phyloP scores from a whole-genome alignment of 805 yeast genomes.

The Spathaspora arborariae region DNA sequence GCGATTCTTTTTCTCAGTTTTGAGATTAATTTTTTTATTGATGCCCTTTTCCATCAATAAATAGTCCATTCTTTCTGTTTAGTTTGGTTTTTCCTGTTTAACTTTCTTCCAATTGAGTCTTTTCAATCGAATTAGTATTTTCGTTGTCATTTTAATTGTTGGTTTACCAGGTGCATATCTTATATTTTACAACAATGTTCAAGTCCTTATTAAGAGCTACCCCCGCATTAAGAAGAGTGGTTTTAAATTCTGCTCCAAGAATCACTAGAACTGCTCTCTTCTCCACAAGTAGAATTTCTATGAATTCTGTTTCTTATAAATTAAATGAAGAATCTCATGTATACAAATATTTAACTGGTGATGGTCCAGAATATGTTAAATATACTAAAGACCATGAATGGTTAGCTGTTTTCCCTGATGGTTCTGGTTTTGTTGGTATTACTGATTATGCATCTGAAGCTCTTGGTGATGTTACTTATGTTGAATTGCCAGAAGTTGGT shows the following conservation, averaged over 20 bases:
- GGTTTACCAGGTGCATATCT: background rate
- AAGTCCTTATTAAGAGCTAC: conserved; percentile 8
- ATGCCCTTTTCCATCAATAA: background rate
- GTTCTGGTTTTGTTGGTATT: conserved; percentile 82
- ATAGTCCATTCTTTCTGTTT: background rate
- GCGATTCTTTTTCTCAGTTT: background rate
- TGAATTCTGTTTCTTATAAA: conserved; percentile 30
- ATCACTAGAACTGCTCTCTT: conserved; percentile 5
- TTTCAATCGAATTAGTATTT: background rate
- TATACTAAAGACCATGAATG: conserved; percentile 94
- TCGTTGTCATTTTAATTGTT: background rate
- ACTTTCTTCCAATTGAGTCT: background rate
- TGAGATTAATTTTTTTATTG: background rate
- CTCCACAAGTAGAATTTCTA: conserved; percentile 11
- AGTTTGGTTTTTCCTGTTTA: background rate
- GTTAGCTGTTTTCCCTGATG: conserved; percentile 83
- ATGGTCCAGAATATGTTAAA: conserved; percentile 49
- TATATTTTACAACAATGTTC: conserved; percentile 4
- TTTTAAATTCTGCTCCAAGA: background rate
- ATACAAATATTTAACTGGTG: conserved; percentile 32
- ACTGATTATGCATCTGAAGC: conserved; percentile 95
- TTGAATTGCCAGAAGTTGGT: conserved; percentile 81
- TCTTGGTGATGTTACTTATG: conserved; percentile 92
- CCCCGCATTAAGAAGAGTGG: conserved; percentile 1
- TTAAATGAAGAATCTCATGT: conserved; percentile 36